phyloP scores from a whole-genome alignment of 805 yeast species.

The Wickerhamiella sorbophila region DNA sequence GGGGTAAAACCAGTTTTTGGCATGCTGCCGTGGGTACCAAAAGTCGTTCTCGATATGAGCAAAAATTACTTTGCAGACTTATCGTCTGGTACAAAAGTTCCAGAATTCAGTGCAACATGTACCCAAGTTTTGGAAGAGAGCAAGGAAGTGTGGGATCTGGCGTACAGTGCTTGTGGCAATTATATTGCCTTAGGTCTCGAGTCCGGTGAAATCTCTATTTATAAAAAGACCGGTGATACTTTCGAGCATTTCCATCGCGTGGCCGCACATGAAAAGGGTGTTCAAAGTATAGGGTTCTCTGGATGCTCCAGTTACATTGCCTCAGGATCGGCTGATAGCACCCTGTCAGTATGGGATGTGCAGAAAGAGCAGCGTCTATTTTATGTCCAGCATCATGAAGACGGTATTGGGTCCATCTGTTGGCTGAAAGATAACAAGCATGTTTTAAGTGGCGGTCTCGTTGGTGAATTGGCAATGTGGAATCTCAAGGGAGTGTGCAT shows the following conservation, averaged over 20 bases:
- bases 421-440: conserved; percentile 46
- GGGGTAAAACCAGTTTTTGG: no score
- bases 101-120: no score
- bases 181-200: conserved; percentile 46
- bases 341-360: conserved; percentile 56
- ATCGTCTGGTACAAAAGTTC: no score
- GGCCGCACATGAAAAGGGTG: conserved; percentile 20
- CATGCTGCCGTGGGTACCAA: no score
- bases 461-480: conserved; percentile 43
- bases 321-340: conserved; percentile 58
- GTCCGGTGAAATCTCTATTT: conserved; percentile 9
- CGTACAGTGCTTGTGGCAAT: conserved; percentile 64
- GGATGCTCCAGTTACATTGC: conserved; percentile 52
- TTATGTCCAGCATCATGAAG: conserved; percentile 17
- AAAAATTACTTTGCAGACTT: no score
- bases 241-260: conserved; percentile 6
- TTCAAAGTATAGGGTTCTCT: conserved; percentile 58
- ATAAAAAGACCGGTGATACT: neutral
- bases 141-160: conserved; percentile 74
- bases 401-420: conserved; percentile 39
- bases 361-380: conserved; percentile 25
- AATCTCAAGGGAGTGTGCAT: conserved; percentile 22
- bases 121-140: neutral
- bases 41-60: no score
- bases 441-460: conserved; percentile 67